Evolutionary conservation across 345 rosid genomes (phyloP).

Genomic region (Zanthoxylum bungeanum): DNA sequence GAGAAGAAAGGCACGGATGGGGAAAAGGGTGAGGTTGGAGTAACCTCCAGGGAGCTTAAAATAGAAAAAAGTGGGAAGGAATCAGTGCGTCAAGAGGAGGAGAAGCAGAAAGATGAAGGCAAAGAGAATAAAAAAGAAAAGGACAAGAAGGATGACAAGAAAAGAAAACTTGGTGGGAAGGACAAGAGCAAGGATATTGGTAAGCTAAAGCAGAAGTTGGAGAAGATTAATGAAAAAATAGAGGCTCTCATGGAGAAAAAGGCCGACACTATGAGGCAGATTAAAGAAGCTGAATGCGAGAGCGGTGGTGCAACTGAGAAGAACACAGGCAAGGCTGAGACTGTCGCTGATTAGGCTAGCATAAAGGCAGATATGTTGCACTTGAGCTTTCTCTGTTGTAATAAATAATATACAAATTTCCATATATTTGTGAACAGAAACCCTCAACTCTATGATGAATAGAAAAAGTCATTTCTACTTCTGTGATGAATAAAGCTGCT

Average conservation of each 20-base stretch:
- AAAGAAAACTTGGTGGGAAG: constrained; percentile 43
- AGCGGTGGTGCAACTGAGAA: constrained; percentile 13
- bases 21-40: constrained; percentile 17
- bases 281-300: constrained; percentile 50
- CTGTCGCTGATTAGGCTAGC: constrained; percentile 2
- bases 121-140: constrained; percentile 27
- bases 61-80: constrained; percentile 20
- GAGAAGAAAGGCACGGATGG: constrained; percentile 10
- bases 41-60: constrained; percentile 27
- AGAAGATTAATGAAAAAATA: constrained; percentile 56
- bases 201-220: constrained; percentile 51
- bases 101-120: constrained; percentile 22
- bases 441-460: not conserved
- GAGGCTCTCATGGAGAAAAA: constrained; percentile 47
- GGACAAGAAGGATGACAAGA: constrained; percentile 41
- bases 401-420: not conserved
- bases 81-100: constrained; percentile 25
- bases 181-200: constrained; percentile 40
- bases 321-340: constrained; percentile 7
- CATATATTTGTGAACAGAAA: not conserved
- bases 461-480: not conserved
- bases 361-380: not conserved
- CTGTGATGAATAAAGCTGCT: constrained; percentile 1
- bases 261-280: constrained; percentile 47
- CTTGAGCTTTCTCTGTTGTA: not conserved